Evolutionary conservation across 2,329 filamentous ascomycete species (phyloP).

Genomic region (Monosporascus ibericus): DNA sequence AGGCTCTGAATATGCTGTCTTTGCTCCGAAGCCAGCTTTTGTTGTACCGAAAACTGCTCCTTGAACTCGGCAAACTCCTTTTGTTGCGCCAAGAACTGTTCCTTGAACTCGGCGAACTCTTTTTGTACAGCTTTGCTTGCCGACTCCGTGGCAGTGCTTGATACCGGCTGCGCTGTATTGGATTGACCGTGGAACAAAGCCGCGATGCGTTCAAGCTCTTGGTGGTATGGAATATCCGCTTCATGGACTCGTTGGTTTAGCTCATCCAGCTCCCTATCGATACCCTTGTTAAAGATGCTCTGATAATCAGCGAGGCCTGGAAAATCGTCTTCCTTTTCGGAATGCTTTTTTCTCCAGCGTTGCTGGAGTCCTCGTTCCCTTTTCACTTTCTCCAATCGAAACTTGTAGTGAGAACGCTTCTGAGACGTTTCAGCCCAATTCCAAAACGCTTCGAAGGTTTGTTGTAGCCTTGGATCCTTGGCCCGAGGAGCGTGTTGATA

Average conservation of each 20-base stretch:
- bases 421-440: constrained; percentile 7
- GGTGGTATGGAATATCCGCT: constrained; percentile 8
- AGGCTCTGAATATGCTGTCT: constrained; percentile 1
- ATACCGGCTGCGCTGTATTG: constrained; percentile 3
- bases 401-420: constrained; percentile 6
- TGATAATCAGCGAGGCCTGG: constrained; percentile 15
- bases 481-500: neutral
- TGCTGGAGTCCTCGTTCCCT: constrained; percentile 2
- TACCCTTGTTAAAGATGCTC: constrained; percentile 7
- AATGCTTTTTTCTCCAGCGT: constrained; percentile 5
- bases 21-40: constrained; percentile 10
- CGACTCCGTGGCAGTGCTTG: constrained; percentile 5
- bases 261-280: constrained; percentile 9
- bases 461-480: constrained; percentile 19
- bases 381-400: constrained; percentile 3
- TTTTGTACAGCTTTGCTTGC: constrained; percentile 13
- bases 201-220: constrained; percentile 13
- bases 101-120: constrained; percentile 14
- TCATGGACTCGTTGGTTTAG: constrained; percentile 12
- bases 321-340: constrained; percentile 11
- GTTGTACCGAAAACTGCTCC: constrained; percentile 7
- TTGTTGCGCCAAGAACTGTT: constrained; percentile 7
- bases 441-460: constrained; percentile 11
- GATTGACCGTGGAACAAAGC: constrained; percentile 3
- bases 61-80: constrained; percentile 13